Evolutionary conservation across 2,329 filamentous ascomycete species (phyloP).

Genomic region (Fragosphaeria purpurea): DNA sequence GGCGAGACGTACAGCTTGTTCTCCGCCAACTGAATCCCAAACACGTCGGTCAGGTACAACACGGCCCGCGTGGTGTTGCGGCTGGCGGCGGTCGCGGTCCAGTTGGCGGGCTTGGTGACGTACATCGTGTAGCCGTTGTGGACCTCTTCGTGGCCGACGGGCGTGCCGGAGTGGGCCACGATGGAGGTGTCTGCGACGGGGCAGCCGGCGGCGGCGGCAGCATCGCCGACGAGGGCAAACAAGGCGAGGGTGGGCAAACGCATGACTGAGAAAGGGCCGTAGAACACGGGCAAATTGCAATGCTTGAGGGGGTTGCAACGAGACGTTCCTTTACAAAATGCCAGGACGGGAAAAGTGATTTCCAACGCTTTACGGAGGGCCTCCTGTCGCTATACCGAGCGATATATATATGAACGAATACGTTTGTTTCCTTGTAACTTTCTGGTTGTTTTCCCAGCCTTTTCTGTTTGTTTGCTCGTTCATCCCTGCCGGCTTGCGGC

Average conservation of each 20-base stretch:
- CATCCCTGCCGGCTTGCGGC: too few relatives aligned
- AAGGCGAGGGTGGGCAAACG: not conserved
- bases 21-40: constrained; percentile 17
- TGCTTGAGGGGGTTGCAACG: too few relatives aligned
- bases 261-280: too few relatives aligned
- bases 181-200: constrained; percentile 10
- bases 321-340: too few relatives aligned
- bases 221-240: not conserved
- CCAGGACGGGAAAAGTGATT: too few relatives aligned
- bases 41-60: constrained; percentile 20
- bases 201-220: not conserved
- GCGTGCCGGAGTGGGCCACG: constrained; percentile 13
- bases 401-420: too few relatives aligned
- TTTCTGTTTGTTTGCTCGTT: too few relatives aligned
- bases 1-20: constrained; percentile 17
- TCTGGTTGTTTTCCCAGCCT: too few relatives aligned
- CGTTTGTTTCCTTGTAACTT: too few relatives aligned
- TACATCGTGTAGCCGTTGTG: constrained; percentile 16
- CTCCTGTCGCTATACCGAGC: too few relatives aligned
- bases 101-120: constrained; percentile 13
- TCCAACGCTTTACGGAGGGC: too few relatives aligned
- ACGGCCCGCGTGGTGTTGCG: constrained; percentile 12
- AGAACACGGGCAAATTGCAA: too few relatives aligned
- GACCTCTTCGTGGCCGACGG: constrained; percentile 11
- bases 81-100: not conserved